Percentiles rank a stretch among this genome's conserved stretches.
Conservation (phyloP, 1,139 yeast species). For the Taphrina wiesneri region DNA sequence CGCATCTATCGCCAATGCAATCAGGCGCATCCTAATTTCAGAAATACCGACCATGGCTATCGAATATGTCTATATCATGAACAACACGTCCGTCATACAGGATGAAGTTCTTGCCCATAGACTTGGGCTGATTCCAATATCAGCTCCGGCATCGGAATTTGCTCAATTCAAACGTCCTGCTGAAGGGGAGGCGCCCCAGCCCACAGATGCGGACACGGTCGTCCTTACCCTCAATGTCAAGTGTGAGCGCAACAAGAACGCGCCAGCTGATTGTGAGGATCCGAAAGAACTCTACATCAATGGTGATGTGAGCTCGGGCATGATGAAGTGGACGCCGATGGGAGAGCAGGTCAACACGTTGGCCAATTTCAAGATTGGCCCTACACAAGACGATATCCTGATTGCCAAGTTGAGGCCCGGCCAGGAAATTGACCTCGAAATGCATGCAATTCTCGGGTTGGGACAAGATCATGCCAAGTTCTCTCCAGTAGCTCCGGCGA, state of each 20-base stretch:
- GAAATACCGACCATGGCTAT: constrained; percentile 97
- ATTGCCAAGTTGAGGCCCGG: constrained; percentile 94
- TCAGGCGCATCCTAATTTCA: constrained; percentile 93
- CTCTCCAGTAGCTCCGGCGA: constrained; percentile 95
- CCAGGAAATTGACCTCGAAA: constrained; percentile 87
- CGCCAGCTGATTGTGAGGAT: constrained; percentile 74
- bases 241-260: constrained; percentile 83
- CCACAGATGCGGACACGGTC: constrained; percentile 84
- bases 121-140: constrained; percentile 86
- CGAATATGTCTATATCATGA: constrained; percentile 83
- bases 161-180: constrained; percentile 53
- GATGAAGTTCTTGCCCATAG: constrained; percentile 96
- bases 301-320: constrained; percentile 75
- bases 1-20: constrained; percentile 92
- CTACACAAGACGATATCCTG: constrained; percentile 74
- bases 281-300: constrained; percentile 81
- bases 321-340: constrained; percentile 85
- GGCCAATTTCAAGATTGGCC: constrained; percentile 63
- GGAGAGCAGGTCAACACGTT: constrained; percentile 64
- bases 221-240: constrained; percentile 77
- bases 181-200: constrained; percentile 46
- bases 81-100: constrained; percentile 93
- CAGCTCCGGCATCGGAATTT: constrained; percentile 84
- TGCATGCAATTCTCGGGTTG: constrained; percentile 86
- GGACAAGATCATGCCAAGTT: constrained; percentile 97